Evolutionary conservation across 768 basidiomycete species (phyloP).

Genomic region (Trametes punicea): DNA sequence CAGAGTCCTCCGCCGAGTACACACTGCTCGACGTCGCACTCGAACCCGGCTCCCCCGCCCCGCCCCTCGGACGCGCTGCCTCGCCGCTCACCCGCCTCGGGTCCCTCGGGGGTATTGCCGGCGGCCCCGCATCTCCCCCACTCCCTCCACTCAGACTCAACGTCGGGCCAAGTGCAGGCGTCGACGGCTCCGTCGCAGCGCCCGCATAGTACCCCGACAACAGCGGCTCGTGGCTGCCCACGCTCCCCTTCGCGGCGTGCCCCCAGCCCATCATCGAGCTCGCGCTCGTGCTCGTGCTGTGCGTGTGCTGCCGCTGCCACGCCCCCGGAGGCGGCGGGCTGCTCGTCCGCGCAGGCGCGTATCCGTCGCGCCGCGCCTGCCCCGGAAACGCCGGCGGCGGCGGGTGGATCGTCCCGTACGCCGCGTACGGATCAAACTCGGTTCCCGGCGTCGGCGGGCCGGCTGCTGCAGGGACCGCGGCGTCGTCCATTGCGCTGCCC

Average conservation of each 20-base stretch:
- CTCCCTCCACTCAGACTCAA: slow-evolving; percentile 6
- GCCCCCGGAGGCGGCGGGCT: slow-evolving; percentile 40
- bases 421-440: slow-evolving; percentile 53
- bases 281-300: slow-evolving; percentile 27
- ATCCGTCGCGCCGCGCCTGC: slow-evolving; percentile 32
- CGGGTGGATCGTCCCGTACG: slow-evolving; percentile 32
- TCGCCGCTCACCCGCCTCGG: slow-evolving; percentile 6
- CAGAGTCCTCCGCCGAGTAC: slow-evolving; percentile 19
- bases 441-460: slow-evolving; percentile 18
- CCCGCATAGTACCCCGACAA: slow-evolving; percentile 33
- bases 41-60: background rate
- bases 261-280: slow-evolving; percentile 29
- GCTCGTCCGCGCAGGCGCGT: slow-evolving; percentile 44
- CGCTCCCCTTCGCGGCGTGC: slow-evolving; percentile 48
- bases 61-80: background rate
- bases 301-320: slow-evolving; percentile 20
- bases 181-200: slow-evolving; percentile 14
- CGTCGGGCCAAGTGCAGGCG: slow-evolving; percentile 19
- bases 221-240: slow-evolving; percentile 60
- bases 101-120: slow-evolving; percentile 4
- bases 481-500: slow-evolving; percentile 32
- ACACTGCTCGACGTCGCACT: slow-evolving; percentile 22
- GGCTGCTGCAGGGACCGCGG: slow-evolving; percentile 26
- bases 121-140: slow-evolving; percentile 7
- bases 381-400: slow-evolving; percentile 18